phyloP scores from a whole-genome alignment of 345 rosid species.

The Gynandropsis gynandra region DNA sequence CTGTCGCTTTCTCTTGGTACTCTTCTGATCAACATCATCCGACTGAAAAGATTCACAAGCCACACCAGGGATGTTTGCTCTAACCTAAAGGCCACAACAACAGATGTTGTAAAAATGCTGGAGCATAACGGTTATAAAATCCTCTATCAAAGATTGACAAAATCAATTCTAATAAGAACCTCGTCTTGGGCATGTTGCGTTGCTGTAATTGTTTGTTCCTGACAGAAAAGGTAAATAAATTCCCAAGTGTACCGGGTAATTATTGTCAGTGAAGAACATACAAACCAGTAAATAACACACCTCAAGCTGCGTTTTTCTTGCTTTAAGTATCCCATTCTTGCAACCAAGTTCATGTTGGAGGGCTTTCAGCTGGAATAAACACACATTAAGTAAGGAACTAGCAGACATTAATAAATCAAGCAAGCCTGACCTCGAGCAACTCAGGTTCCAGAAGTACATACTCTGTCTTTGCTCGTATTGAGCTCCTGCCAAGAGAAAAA shows the following conservation, averaged over 20 bases:
- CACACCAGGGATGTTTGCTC: slow-evolving; percentile 18
- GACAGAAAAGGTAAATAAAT: slow-evolving; percentile 10
- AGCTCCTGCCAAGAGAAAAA: slow-evolving; percentile 48
- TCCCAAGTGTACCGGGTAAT: slow-evolving; percentile 8
- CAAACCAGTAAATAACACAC: slow-evolving; percentile 13
- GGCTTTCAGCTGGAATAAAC: slow-evolving; percentile 42
- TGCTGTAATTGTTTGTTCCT: slow-evolving; percentile 30
- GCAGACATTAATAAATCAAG: slow-evolving; percentile 6
- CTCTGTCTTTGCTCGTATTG: slow-evolving; percentile 60
- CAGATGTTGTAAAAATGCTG: slow-evolving; percentile 19
- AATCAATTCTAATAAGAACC: slow-evolving; percentile 22
- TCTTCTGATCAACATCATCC: slow-evolving; percentile 21
- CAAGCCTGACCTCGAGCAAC: slow-evolving; percentile 16
- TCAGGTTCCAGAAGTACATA: slow-evolving; percentile 25
- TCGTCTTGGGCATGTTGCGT: slow-evolving; percentile 24
- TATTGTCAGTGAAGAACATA: neutral
- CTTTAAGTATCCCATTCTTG: slow-evolving; percentile 42
- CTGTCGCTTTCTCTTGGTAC: slow-evolving; percentile 29
- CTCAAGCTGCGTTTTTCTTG: slow-evolving; percentile 22
- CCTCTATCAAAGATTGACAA: slow-evolving; percentile 2
- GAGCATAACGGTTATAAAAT: slow-evolving; percentile 8
- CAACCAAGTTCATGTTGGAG: slow-evolving; percentile 74
- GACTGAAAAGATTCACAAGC: slow-evolving; percentile 18
- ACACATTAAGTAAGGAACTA: slow-evolving; percentile 22
- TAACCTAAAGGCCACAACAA: slow-evolving; percentile 30